A percentile compares a stretch with the other conserved stretches of the same genome.
These are phyloP conservation scores for Aquilaria sinensis DNA, from an alignment of 345 rosid genomes.

Conservation along the genomic window DNA sequence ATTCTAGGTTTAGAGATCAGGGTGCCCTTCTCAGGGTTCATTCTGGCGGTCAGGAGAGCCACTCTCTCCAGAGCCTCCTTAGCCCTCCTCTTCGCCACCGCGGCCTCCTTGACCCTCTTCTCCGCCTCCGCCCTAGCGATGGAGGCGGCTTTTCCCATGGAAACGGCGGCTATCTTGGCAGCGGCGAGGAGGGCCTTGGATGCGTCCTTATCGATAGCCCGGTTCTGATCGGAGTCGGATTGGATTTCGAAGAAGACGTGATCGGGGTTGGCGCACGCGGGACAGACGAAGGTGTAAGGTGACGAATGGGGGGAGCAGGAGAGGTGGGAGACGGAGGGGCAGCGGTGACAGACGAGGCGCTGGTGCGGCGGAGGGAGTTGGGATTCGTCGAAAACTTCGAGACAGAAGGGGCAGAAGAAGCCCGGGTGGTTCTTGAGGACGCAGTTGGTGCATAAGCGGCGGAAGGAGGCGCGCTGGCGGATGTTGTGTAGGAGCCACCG, in stretches of 20 bases:
- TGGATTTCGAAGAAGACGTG: slow-evolving; percentile 31
- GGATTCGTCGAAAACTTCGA: slow-evolving; percentile 17
- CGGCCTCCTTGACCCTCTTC: slow-evolving; percentile 29
- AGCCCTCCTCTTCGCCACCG: slow-evolving; percentile 37
- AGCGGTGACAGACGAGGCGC: slow-evolving; percentile 32
- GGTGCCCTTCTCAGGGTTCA: slow-evolving; percentile 1
- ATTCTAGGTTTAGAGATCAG: not conserved
- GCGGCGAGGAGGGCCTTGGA: slow-evolving; percentile 43
- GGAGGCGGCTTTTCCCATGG: slow-evolving; percentile 25
- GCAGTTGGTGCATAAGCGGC: slow-evolving; percentile 48
- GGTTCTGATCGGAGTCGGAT: not conserved
- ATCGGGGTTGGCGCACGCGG: slow-evolving; percentile 36
- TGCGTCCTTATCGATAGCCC: slow-evolving; percentile 17
- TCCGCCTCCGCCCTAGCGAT: slow-evolving; percentile 28
- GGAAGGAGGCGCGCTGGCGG: slow-evolving; percentile 20
- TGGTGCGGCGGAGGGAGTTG: slow-evolving; percentile 15
- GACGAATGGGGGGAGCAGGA: slow-evolving; percentile 22
- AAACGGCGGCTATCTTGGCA: slow-evolving; percentile 33
- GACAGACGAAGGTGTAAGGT: slow-evolving; percentile 32
- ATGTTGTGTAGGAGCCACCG: slow-evolving; percentile 35
- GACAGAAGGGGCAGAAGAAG: slow-evolving; percentile 46
- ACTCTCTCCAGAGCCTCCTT: slow-evolving; percentile 37
- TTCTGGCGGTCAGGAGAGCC: slow-evolving; percentile 19
- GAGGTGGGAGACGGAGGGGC: slow-evolving; percentile 41
- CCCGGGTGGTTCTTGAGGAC: slow-evolving; percentile 34